phyloP scores from a whole-genome alignment of 1,284 basidiomycete species.

The Coniferiporia weirii region DNA sequence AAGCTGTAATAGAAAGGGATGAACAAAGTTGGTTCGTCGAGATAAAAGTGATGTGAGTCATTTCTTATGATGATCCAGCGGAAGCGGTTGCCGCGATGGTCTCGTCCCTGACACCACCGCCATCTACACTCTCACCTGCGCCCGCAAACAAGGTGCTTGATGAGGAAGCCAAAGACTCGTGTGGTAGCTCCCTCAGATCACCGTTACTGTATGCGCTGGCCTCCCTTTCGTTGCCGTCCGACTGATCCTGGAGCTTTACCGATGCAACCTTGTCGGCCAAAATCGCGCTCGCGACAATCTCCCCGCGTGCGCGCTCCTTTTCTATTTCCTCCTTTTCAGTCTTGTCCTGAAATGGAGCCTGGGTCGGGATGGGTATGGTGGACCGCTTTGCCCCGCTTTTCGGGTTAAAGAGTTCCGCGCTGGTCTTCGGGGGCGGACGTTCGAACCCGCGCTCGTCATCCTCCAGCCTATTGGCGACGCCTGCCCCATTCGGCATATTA shows the following conservation, averaged over 20 bases:
- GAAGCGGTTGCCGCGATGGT: not conserved
- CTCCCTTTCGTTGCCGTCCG: conserved; percentile 1
- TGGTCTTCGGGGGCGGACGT: conserved; percentile 42
- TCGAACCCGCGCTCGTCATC: conserved; percentile 48
- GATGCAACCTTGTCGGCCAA: conserved; percentile 33
- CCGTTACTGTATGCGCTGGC: not conserved
- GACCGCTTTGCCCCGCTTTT: conserved; percentile 29
- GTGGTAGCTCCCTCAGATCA: not conserved
- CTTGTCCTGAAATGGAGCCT: not conserved
- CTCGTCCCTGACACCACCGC: not conserved
- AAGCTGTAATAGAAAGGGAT: not conserved
- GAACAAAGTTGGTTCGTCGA: not conserved
- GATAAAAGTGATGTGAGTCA: not conserved
- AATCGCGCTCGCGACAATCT: conserved; percentile 28
- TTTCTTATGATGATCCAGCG: not conserved
- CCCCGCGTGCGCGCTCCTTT: conserved; percentile 25
- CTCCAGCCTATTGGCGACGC: conserved; percentile 32
- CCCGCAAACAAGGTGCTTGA: not conserved
- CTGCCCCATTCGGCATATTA: conserved; percentile 9
- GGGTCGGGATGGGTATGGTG: not conserved
- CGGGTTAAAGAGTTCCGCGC: conserved; percentile 51
- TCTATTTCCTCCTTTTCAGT: conserved; percentile 12
- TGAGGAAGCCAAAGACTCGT: not conserved
- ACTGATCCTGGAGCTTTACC: conserved; percentile 22
- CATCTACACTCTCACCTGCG: not conserved